phyloP scores from a whole-genome alignment of 1,284 basidiomycete species.

The Pisolithus thermaeus region DNA sequence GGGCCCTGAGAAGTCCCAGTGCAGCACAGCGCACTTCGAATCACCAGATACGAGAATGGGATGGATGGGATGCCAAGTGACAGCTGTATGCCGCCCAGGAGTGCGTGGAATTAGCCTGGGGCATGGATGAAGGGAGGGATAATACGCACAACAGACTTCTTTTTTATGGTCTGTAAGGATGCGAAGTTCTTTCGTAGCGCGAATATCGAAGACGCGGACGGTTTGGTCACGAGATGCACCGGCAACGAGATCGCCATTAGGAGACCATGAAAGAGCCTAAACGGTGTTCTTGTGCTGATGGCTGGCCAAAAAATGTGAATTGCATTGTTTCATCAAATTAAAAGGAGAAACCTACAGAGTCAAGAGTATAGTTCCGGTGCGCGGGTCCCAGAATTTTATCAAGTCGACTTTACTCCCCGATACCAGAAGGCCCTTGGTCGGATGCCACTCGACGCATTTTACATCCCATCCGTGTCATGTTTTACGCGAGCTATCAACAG shows the following conservation, averaged over 20 bases:
- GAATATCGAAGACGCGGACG: conserved; percentile 95
- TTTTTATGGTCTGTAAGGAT: conserved; percentile 93
- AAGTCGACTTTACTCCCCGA: conserved; percentile 97
- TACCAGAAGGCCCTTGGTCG: conserved; percentile 89
- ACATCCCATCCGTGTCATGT: conserved; percentile 96
- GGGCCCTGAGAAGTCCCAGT: conserved; percentile 79
- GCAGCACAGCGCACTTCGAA: conserved; percentile 86
- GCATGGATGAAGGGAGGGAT: not conserved
- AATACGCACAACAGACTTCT: conserved; percentile 90
- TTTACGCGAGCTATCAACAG: conserved; percentile 1
- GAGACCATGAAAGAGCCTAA: conserved; percentile 89
- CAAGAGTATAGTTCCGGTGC: conserved; percentile 80
- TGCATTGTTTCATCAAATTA: not conserved
- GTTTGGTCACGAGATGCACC: conserved; percentile 93
- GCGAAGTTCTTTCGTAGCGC: conserved; percentile 93
- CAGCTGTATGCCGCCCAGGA: conserved; percentile 40
- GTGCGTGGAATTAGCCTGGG: not conserved
- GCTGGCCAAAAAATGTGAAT: conserved; percentile 34
- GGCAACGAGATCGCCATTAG: conserved; percentile 89
- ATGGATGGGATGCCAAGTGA: conserved; percentile 95
- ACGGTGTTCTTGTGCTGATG: conserved; percentile 98
- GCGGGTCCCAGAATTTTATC: conserved; percentile 99
- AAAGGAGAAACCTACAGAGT: conserved; percentile 58
- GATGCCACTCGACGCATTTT: conserved; percentile 98
- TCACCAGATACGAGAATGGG: conserved; percentile 91